Evolutionary conservation across 768 basidiomycete species (phyloP), one percentile per base, ranked within the genome.

Genomic region (Fomitopsis serialis): DNA sequence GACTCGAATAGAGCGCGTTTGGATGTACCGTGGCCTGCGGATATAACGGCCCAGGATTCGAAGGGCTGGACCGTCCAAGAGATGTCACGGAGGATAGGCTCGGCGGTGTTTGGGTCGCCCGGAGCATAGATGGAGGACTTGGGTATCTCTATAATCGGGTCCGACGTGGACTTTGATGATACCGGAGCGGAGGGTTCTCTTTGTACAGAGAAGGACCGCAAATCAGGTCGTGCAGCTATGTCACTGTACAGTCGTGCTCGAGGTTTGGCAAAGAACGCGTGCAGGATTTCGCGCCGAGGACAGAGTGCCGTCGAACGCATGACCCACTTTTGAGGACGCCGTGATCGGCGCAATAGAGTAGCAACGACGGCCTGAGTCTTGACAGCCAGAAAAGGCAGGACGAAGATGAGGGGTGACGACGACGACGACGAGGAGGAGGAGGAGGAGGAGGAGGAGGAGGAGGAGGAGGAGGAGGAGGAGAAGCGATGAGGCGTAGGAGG

Each of bases 1-100:
- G 63, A 61, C 19, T 60, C 56, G 45, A 66, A 62, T 23, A 66
- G 58, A 7, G 62, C 54, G 12, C 57, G 57, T 54, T 66, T 63
- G 42, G 53, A 53, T 37, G 54, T 54, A 37, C 58, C 53, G 0
- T 63, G 50, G 32, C 55, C 58, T 5, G 58, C 50, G 43, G 56
- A 58, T 45, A 63, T 27, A 35, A 66, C 59, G 1, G 55, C 62
- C 65, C 65, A 66, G 0, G 65, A 57, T 6, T 66, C 61, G 34
- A 53, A 19, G 2, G 60, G 60, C 9, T 56, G 46, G 25, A 64
- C 59, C 0, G 54, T 59, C 60, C 63, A 64, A 7, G 58, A 58
- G 25, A 64, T 57, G 29, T 59, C 53, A 32, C 46, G 59, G 21
- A 66, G 54, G 8, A 64, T 42, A 10, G 65, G 63, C 6, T 52